phyloP scores from a whole-genome alignment of 1,284 basidiomycete species.

The Moesziomyces antarcticus region DNA sequence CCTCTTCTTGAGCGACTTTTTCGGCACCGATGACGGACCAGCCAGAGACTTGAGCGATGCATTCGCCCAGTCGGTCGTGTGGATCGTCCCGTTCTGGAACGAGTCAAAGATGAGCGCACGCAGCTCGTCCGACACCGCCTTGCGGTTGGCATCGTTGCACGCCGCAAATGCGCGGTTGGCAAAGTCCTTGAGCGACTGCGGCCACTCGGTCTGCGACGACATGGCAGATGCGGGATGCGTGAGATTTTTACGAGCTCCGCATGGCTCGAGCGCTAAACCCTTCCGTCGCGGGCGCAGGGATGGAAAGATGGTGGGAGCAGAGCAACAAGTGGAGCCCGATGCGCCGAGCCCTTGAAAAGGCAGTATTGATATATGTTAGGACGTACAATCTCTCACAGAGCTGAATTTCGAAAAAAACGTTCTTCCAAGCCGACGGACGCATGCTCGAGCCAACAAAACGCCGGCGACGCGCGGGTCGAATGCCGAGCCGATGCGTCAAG shows the following conservation, averaged over 20 bases:
- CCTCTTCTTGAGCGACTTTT: conserved; percentile 42
- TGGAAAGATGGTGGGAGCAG: too few species aligned
- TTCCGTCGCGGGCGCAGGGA: too few species aligned
- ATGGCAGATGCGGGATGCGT: conserved; percentile 5
- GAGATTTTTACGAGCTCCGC: too few species aligned
- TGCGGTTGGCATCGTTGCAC: conserved; percentile 68
- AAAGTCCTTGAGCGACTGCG: conserved; percentile 60
- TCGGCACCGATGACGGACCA: conserved; percentile 25
- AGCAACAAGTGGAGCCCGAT: too few species aligned
- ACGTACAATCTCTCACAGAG: too few species aligned
- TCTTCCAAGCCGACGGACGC: too few species aligned
- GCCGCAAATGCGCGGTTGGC: conserved; percentile 59
- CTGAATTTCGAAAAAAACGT: too few species aligned
- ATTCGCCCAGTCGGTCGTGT: conserved; percentile 87
- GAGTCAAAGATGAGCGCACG: conserved; percentile 69
- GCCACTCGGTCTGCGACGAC: conserved; percentile 55
- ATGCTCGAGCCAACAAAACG: too few species aligned
- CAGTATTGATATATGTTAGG: too few species aligned
- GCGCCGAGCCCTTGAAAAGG: too few species aligned
- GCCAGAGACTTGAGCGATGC: conserved; percentile 82
- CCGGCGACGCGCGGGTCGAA: conserved; percentile 1
- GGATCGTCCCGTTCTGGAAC: conserved; percentile 76
- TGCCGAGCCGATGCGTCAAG: not conserved
- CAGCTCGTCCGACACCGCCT: conserved; percentile 69
- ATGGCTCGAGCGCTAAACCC: too few species aligned